These are phyloP conservation scores for Mercurialis annua DNA, from an alignment of 345 rosid genomes.

Conservation along the genomic window DNA sequence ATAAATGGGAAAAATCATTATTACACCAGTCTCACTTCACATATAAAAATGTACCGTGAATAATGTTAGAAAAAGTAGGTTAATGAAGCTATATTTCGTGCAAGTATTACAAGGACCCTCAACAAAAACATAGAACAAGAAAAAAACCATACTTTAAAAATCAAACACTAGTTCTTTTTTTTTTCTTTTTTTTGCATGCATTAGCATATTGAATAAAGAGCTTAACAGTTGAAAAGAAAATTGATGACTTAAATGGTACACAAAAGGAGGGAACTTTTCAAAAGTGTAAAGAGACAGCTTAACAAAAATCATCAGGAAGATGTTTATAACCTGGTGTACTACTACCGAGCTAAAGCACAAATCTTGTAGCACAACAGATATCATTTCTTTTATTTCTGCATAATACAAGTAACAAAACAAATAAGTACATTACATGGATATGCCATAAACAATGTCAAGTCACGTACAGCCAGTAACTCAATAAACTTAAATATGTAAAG, in stretches of 20 bases:
- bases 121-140: not conserved
- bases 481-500: not conserved
- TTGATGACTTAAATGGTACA: not conserved
- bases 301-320: not conserved
- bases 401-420: conserved; percentile 17
- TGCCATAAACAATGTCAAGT: not conserved
- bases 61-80: too few species aligned
- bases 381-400: conserved; percentile 83
- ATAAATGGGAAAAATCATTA: not conserved
- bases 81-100: too few species aligned
- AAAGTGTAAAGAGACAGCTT: not conserved
- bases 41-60: too few species aligned
- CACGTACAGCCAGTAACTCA: not conserved
- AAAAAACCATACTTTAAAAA: not conserved
- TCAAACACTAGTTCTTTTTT: not conserved
- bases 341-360: conserved; percentile 77
- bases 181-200: not conserved
- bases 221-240: not conserved
- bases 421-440: not conserved
- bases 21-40: not conserved
- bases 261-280: not conserved
- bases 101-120: too few species aligned
- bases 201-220: not conserved
- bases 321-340: conserved; percentile 70
- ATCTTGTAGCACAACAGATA: conserved; percentile 68